Evolutionary conservation across 2,329 filamentous ascomycete genomes (phyloP), one percentile per base, ranked within the genome.

Genomic region (Colletotrichum gloeosporioides): DNA sequence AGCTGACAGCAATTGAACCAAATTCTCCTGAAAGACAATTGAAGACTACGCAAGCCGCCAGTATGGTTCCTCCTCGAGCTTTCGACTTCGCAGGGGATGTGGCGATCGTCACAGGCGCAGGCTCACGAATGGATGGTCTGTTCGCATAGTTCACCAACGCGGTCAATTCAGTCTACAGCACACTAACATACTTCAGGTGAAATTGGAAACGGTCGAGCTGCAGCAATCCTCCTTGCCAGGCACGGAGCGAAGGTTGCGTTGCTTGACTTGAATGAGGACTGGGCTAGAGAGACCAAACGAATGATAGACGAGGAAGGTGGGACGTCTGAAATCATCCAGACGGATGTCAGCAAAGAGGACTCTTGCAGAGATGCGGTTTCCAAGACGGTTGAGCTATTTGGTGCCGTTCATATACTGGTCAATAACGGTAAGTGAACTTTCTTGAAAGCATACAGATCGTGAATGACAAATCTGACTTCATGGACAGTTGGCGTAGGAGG

Each of bases 41-140:
- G 5, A 6, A 8, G 18, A 22, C 6, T 13, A 53, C 12, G 3
- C n/a, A 2, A 3, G n/a, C 0, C 29, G 18, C 18, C 59, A 4
- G 4, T 16, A 62, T 62, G 59, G 29, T 31, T 22, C 59, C 27
- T 22, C 59, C 59, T 34, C 59, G 59, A 31, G 59, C 59, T 13
- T 31, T 83, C 16, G 79, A 83, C 66, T 80, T 84, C 66, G 68
- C 75, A 1, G 80, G 82, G 1, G 81, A 83, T 15, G 82, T 84
- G 8, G 82, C 82, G 34, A 80, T 84, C 29, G 82, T 84, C 5
- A 82, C 82, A 0, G 83, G 83, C 1, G 82, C 82, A 3, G 81
- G 82, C 8, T 82, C 78, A 1, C 80, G 81, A 2, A 80, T 82
- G 82, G 39, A 78, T 22, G 29, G 59, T 62, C 0, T 1, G 59